Base-by-base conservation (phyloP, 2,329 filamentous ascomycete species). In the Penicillium sp. region DNA sequence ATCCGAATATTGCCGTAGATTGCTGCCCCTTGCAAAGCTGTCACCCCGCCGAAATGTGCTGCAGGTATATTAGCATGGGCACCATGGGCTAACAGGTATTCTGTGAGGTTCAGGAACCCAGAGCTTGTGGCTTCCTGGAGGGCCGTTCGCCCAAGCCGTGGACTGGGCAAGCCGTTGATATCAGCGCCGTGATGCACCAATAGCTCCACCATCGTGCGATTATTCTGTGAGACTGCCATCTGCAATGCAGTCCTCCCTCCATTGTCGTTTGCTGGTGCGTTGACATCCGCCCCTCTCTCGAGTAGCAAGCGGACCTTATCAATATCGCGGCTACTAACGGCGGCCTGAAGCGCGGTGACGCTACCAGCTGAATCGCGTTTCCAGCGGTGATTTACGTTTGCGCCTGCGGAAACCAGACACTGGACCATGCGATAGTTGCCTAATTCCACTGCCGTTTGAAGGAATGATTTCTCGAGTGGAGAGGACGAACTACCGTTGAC, bases 1-100 rank as follows among this genome's bases (percentile, higher is more conserved):
- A 72, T 66, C 11, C 60, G 38, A 3, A 66, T 46, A 52, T 69
- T 56, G n/a, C 69, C 68, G 13, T 47, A 8, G 1, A 60, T 64
- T 13, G 67, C 66, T 15, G 70, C 71, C 13, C 56, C 63, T 61
- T 74, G 69, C 8, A 74, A 62, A 7, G 71, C 70, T 19, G 70
- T 69, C 15, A 59, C 45, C 26, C 70, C 66, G n/a, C 58, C 50
- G 19, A 53, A 29, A 9, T 38, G 19, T 45, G 38, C 56, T 26
- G 66, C 57, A 19, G 60, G 56, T 7, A 56, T 48, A 57, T 71
- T 67, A 48, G 69, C 50, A 53, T 66, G 23, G 6, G 70, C 70
- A 45, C 64, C 68, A 21, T 55, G 46, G 5, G 57, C 38, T 13
- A 72, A 45, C 13, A 71, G 61, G 31, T 60, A 41, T 50, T 66